Conservation (phyloP, 306 rosid genomes). For the Carpinus viminea region DNA sequence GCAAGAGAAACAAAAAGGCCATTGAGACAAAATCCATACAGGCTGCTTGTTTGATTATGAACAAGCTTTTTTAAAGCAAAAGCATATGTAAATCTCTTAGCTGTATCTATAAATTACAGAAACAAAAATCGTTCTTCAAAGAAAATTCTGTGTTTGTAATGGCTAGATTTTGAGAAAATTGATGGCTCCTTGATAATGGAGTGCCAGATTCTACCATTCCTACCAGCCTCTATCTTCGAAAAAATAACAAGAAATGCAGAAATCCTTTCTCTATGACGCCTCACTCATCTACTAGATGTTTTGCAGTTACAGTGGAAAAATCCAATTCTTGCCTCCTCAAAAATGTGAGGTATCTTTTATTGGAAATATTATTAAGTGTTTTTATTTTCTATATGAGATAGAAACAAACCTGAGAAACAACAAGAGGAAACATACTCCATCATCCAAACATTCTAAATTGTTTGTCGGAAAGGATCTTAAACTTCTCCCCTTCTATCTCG, state of each 20-base stretch:
- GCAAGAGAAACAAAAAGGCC: constrained; percentile 38
- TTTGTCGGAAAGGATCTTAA: neutral
- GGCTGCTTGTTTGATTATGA: neutral
- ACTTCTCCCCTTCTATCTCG: neutral
- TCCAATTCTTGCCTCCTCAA: too few species aligned
- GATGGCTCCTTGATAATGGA: neutral
- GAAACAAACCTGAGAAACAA: too few species aligned
- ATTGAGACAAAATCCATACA: constrained; percentile 4
- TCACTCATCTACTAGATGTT: too few species aligned
- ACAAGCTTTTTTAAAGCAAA: neutral
- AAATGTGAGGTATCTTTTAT: too few species aligned
- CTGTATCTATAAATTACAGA: neutral
- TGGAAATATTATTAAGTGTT: too few species aligned
- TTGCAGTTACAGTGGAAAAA: too few species aligned
- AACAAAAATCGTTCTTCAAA: neutral
- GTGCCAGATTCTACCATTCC: neutral
- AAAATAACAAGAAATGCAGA: too few species aligned
- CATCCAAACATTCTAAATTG: neutral
- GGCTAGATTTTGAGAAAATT: neutral
- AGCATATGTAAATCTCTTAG: neutral
- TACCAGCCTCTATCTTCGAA: neutral
- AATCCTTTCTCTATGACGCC: too few species aligned
- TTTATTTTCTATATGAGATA: too few species aligned
- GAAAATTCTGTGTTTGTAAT: neutral
- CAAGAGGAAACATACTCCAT: neutral